Conservation (phyloP, 2,329 filamentous ascomycete genomes). For the Sporothrix brasiliensis region DNA sequence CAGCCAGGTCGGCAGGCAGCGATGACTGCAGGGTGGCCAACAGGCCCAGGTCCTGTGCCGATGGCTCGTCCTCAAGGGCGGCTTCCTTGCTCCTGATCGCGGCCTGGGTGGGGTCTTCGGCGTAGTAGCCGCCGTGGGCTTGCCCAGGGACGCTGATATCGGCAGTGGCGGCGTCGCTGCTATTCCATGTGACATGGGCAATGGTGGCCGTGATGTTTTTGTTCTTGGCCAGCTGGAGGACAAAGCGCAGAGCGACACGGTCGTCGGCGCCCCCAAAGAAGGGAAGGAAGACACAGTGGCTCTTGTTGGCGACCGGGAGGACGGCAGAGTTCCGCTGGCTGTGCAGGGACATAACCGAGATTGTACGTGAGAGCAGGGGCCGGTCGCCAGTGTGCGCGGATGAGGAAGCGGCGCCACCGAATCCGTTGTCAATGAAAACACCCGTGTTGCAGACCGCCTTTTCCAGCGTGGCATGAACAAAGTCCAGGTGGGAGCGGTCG, state of each 20-base stretch:
- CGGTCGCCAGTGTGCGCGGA: constrained; percentile 42
- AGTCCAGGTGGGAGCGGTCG: constrained; percentile 67
- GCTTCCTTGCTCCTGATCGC: constrained; percentile 32
- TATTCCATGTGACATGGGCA: constrained; percentile 56
- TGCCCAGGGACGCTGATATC: constrained; percentile 31
- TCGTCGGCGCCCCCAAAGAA: constrained; percentile 88
- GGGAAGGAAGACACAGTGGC: constrained; percentile 82
- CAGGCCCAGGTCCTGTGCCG: constrained; percentile 44
- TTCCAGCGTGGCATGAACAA: constrained; percentile 69
- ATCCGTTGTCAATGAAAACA: constrained; percentile 73
- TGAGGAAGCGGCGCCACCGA: constrained; percentile 41
- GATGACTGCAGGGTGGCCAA: constrained; percentile 44
- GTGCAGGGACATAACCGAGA: constrained; percentile 62
- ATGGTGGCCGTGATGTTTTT: constrained; percentile 77
- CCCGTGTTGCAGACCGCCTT: constrained; percentile 69
- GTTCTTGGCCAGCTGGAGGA: constrained; percentile 82
- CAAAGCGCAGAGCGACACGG: constrained; percentile 73
- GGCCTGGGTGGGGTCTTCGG: constrained; percentile 25
- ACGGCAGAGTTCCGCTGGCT: constrained; percentile 60
- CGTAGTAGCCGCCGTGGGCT: neutral
- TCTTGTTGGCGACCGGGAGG: constrained; percentile 65
- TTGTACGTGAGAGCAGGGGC: constrained; percentile 50
- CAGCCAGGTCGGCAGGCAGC: constrained; percentile 42
- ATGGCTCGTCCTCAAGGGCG: constrained; percentile 39
- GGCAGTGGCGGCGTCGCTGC: constrained; percentile 8